Base-by-base conservation (phyloP, 129 eudicot genomes). In the Glebionis coronaria region DNA sequence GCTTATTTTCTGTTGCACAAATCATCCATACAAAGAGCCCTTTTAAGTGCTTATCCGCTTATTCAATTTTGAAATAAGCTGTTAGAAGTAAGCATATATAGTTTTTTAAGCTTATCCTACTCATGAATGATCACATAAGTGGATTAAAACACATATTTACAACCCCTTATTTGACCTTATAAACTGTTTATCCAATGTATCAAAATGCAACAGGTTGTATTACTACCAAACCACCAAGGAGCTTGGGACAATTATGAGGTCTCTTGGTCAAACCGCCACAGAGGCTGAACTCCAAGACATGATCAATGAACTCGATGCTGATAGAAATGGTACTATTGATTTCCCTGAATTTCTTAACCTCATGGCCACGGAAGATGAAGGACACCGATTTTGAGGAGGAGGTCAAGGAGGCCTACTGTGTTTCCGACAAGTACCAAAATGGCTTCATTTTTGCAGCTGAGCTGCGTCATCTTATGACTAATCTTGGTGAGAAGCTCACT, bases 401-500 rank as follows among this genome's bases (percentile, higher is more conserved):
- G 81, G 90, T 87, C 28, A 87, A 81, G 81, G 90, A 87, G 74
- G 95, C 95, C 56, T 87, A 83, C 68, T 52, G 87, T 42, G 95
- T 87, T 13, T 87, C 83, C 40, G 95, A 87, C 68, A 87, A 83
- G 84, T 87, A 87, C 66, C 95, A 87, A 69, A 83, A 87, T 25
- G 95, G 95, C 8, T 81, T 87, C 82, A 87, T 87, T n/a, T 87
- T 90, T 46, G 95, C 95, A 65, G 89, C 95, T 53, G 95, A 87
- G 78, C 90, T 87, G 51, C 90, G 90, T 76, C 87, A 83, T 68
- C 90, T 87, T 70, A 87, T 87, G 95, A 87, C 95, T 20, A 87
- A 87, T 78, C 95, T 87, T 27, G 95, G 95, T 46, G 95, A 87
- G 83, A 87, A 83, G 77, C 81, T 87, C 56, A 83, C 95, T 19